These are phyloP conservation scores for Aspergillus fijiensis DNA, from an alignment of 2,329 filamentous ascomycete genomes.

Conservation along the genomic window DNA sequence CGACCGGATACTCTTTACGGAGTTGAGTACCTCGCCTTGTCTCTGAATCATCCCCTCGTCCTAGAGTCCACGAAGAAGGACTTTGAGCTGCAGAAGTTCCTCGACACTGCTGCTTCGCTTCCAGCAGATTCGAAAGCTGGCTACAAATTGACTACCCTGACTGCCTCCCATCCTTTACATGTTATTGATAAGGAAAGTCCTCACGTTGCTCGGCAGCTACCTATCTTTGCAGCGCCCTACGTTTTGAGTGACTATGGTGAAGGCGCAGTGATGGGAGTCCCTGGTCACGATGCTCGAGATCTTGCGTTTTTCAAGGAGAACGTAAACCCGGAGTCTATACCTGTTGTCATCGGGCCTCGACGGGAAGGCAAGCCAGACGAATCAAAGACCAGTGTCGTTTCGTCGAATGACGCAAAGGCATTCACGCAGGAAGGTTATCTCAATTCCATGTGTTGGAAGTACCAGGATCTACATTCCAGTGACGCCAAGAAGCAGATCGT, in stretches of 20 bases:
- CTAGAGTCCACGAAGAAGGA: constrained; percentile 59
- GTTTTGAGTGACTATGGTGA: constrained; percentile 83
- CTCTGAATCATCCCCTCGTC: constrained; percentile 70
- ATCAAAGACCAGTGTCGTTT: constrained; percentile 18
- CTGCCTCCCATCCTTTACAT: constrained; percentile 64
- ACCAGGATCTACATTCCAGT: constrained; percentile 62
- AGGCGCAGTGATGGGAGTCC: constrained; percentile 89
- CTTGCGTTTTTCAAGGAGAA: constrained; percentile 78
- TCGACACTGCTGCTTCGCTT: constrained; percentile 58
- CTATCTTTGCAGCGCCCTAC: constrained; percentile 80
- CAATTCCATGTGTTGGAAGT: constrained; percentile 64
- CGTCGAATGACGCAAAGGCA: constrained; percentile 50
- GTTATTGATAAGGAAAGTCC: constrained; percentile 54
- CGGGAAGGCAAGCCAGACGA: constrained; percentile 32
- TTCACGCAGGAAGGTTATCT: constrained; percentile 67
- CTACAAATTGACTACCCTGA: constrained; percentile 63
- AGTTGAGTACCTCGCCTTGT: constrained; percentile 79
- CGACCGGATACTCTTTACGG: constrained; percentile 84
- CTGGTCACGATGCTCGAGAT: constrained; percentile 78
- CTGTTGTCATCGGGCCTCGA: constrained; percentile 57
- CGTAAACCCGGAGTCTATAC: constrained; percentile 58
- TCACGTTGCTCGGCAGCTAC: constrained; percentile 51
- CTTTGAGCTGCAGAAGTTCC: constrained; percentile 63
- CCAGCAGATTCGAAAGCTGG: constrained; percentile 60
- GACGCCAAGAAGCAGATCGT: constrained; percentile 64